phyloP scores from a whole-genome alignment of 177 flowering plant genomes.

The Telopea speciosissima region DNA sequence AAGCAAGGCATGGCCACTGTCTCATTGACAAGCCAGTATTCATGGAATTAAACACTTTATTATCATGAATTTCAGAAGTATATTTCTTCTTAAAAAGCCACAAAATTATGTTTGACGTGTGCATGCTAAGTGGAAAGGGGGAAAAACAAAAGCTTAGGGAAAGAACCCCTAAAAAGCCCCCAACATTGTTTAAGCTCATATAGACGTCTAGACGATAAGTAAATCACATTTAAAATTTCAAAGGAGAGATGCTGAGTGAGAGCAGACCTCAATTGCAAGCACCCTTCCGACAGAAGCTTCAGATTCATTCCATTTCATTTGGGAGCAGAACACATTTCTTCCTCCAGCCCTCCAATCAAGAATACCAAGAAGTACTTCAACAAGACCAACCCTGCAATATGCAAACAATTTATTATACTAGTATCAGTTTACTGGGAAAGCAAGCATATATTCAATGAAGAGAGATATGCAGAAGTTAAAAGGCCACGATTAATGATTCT shows the following conservation, averaged over 20 bases:
- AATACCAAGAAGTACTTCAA: constrained; percentile 95
- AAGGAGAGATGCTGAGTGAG: neutral
- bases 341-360: constrained; percentile 99
- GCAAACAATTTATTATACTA: neutral
- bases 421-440: constrained; percentile 5
- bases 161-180: neutral
- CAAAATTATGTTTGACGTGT: no score
- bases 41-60: no score
- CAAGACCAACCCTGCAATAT: constrained; percentile 84
- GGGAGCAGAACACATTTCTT: constrained; percentile 78
- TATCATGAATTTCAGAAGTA: no score
- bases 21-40: no score
- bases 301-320: constrained; percentile 99
- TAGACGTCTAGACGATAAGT: neutral
- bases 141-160: no score
- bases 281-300: constrained; percentile 99
- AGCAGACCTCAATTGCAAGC: constrained; percentile 82
- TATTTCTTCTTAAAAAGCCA: no score
- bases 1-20: no score
- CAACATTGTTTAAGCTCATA: neutral
- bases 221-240: neutral
- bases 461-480: neutral
- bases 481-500: neutral
- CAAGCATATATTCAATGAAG: neutral
- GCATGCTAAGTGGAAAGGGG: no score